Conservation (phyloP, 768 basidiomycete species). For the Collybia sordida region DNA sequence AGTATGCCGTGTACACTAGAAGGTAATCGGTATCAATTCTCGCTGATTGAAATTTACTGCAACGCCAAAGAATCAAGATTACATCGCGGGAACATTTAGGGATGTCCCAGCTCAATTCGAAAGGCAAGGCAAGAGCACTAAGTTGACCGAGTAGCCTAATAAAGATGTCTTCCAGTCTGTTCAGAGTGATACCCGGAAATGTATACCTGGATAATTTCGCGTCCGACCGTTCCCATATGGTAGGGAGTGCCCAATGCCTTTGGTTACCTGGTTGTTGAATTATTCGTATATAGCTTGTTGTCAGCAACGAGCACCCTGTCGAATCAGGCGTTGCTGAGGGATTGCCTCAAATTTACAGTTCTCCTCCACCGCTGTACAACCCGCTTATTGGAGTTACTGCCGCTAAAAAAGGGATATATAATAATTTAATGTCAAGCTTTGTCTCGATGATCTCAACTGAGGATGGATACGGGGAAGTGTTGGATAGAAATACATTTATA, state of each 20-base stretch:
- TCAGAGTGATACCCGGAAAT: slow-evolving; percentile 57
- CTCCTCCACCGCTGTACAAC: slow-evolving; percentile 50
- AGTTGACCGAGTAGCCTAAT: not conserved
- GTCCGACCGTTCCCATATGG: slow-evolving; percentile 79
- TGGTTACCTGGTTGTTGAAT: not conserved
- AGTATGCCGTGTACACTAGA: slow-evolving; percentile 49
- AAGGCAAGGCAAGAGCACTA: slow-evolving; percentile 35
- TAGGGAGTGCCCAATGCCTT: slow-evolving; percentile 21
- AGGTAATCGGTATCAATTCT: slow-evolving; percentile 31
- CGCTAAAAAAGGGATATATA: slow-evolving; percentile 31
- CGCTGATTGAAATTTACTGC: not conserved
- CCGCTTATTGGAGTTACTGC: slow-evolving; percentile 47
- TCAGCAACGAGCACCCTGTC: not conserved
- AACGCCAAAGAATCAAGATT: slow-evolving; percentile 50
- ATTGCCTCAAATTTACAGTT: slow-evolving; percentile 27
- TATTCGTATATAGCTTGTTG: slow-evolving; percentile 7
- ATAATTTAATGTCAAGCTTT: slow-evolving; percentile 62
- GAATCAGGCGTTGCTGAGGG: not conserved
- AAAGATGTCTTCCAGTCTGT: slow-evolving; percentile 39
- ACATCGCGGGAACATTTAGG: slow-evolving; percentile 45
- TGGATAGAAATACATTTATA: slow-evolving; percentile 23
- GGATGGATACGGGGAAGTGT: slow-evolving; percentile 40
- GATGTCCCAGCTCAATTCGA: slow-evolving; percentile 35
- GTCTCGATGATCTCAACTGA: slow-evolving; percentile 44
- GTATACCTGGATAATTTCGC: slow-evolving; percentile 61